phyloP scores from a whole-genome alignment of 306 rosid species.

The Pyrus bretschneideri region DNA sequence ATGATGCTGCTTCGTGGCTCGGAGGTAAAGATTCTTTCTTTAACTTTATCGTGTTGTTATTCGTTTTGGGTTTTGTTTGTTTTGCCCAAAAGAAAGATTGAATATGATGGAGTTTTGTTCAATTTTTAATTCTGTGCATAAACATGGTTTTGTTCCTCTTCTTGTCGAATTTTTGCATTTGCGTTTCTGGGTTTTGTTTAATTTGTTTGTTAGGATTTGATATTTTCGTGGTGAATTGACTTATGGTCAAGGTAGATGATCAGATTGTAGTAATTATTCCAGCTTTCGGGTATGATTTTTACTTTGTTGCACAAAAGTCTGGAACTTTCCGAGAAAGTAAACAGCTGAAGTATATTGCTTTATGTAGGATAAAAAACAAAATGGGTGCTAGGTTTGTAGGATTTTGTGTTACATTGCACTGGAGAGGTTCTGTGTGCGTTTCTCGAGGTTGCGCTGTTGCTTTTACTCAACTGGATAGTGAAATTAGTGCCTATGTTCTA shows the following conservation, averaged over 20 bases:
- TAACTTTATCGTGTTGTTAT: not conserved
- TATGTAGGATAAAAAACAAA: not conserved
- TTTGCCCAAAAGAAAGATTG: not conserved
- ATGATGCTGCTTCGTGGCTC: conserved; percentile 11
- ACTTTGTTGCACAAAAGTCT: not conserved
- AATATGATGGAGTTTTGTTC: not conserved
- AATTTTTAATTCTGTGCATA: not conserved
- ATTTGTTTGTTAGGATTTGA: not conserved
- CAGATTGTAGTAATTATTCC: not conserved
- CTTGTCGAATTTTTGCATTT: not conserved
- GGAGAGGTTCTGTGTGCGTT: conserved; percentile 1
- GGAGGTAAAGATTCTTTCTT: conserved; percentile 37
- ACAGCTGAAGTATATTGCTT: not conserved
- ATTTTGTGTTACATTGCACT: conserved; percentile 11
- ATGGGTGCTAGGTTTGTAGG: not conserved
- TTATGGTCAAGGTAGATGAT: conserved; percentile 3
- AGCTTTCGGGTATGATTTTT: not conserved
- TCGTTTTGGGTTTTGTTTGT: not conserved
- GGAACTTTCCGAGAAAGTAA: not conserved
- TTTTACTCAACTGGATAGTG: not conserved
- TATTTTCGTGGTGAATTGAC: not conserved
- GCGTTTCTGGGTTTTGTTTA: not conserved
- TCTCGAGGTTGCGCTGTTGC: not conserved
- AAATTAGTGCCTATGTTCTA: conserved; percentile 2
- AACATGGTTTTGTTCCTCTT: not conserved